phyloP scores from a whole-genome alignment of 192 early-diverging fungal species.

The Dissophora globulifera region DNA sequence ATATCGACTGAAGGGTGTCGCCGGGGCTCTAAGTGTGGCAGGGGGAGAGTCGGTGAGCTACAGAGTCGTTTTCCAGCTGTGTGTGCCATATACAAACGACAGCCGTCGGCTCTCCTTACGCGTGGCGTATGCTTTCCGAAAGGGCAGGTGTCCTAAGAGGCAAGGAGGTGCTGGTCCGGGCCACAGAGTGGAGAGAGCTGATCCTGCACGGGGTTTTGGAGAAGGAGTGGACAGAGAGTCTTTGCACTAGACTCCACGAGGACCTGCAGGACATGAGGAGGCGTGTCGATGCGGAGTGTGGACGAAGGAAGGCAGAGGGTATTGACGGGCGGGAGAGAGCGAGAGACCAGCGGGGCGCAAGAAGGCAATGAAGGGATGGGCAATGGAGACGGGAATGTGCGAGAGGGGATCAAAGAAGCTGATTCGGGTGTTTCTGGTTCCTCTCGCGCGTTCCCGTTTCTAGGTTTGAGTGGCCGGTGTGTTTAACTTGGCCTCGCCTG shows the following conservation, averaged over 20 bases:
- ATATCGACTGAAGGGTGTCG: conserved; percentile 9
- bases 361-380: neutral
- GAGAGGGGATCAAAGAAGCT: neutral
- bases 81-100: neutral
- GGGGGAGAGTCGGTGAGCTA: too few relatives aligned
- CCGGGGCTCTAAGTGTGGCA: too few relatives aligned
- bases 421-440: too few relatives aligned
- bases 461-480: too few relatives aligned
- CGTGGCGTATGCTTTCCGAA: conserved; percentile 9
- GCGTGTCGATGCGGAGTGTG: too few relatives aligned
- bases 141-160: neutral
- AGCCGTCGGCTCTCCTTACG: conserved; percentile 1
- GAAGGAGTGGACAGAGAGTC: conserved; percentile 6
- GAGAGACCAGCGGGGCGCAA: neutral
- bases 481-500: too few relatives aligned
- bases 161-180: neutral
- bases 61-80: too few relatives aligned
- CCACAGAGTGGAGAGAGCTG: neutral
- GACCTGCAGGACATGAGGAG: conserved; percentile 23
- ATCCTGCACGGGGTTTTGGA: conserved; percentile 5
- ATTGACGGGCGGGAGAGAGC: neutral
- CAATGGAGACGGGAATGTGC: too few relatives aligned
- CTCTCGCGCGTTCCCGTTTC: too few relatives aligned
- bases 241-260: conserved; percentile 33
- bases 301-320: neutral